These are phyloP conservation scores for Colletotrichum brevisporum DNA, from an alignment of 2,329 filamentous ascomycete species.

Conservation along the genomic window DNA sequence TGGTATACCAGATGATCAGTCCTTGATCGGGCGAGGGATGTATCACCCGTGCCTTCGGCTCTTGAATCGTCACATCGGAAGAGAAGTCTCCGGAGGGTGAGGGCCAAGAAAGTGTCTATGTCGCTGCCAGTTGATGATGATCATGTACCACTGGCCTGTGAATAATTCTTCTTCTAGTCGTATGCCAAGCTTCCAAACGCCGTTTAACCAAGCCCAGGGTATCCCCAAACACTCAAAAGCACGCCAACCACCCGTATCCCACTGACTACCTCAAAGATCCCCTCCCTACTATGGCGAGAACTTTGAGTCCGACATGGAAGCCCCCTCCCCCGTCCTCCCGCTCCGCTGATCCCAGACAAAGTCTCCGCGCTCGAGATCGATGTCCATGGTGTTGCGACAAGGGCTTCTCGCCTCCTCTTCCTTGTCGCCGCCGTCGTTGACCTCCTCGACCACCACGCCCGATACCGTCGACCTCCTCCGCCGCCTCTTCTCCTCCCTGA, in stretches of 20 bases:
- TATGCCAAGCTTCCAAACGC: not conserved
- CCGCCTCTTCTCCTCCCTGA: not conserved
- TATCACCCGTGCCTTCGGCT: not conserved
- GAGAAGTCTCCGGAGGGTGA: no score
- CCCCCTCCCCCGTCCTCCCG: not conserved
- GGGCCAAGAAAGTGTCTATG: not conserved
- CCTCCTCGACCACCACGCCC: not conserved
- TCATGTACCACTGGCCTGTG: no score
- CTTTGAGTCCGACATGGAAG: not conserved
- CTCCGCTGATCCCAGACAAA: not conserved
- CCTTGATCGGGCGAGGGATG: not conserved
- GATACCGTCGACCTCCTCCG: not conserved
- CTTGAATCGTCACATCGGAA: not conserved
- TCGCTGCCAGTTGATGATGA: not conserved
- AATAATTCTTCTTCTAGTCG: no score
- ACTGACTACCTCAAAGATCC: not conserved
- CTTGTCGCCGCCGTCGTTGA: no score
- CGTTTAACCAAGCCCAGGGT: constrained; percentile 15
- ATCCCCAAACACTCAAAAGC: not conserved
- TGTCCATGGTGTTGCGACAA: not conserved
- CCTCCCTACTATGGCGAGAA: not conserved
- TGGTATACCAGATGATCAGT: not conserved
- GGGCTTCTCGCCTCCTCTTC: no score
- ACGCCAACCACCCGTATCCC: not conserved
- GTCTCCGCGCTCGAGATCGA: constrained; percentile 18